A percentile compares a stretch with the other conserved stretches of the same genome.
Conservation (phyloP, 1,139 yeast species). For the Eremothecium gossypii region DNA sequence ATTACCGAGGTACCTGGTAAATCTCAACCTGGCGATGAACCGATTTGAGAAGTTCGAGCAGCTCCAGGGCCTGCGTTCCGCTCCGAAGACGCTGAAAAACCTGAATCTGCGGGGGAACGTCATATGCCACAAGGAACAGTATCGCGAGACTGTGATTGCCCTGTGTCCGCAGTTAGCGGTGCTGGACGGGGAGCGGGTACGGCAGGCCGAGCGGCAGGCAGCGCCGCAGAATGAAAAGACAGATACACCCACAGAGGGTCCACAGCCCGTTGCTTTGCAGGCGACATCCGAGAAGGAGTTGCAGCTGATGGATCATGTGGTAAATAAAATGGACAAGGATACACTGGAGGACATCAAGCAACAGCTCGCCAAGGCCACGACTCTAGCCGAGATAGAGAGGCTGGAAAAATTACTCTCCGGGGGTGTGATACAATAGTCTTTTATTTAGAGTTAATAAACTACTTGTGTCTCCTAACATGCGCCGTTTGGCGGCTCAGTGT, state of each 20-base stretch:
- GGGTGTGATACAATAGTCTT: conserved; percentile 13
- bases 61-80: conserved; percentile 13
- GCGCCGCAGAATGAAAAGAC: conserved; percentile 36
- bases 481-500: conserved; percentile 1
- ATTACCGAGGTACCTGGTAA: conserved; percentile 19
- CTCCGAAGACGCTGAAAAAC: conserved; percentile 28
- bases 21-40: conserved; percentile 21
- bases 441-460: background rate
- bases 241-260: conserved; percentile 24
- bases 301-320: conserved; percentile 28
- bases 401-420: conserved; percentile 42
- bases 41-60: conserved; percentile 17
- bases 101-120: conserved; percentile 57
- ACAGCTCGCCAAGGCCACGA: conserved; percentile 52
- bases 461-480: background rate
- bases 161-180: conserved; percentile 51
- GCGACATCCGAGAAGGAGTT: conserved; percentile 26
- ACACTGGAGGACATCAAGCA: conserved; percentile 38
- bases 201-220: conserved; percentile 41
- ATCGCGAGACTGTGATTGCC: conserved; percentile 54
- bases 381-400: conserved; percentile 63
- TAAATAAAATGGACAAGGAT: conserved; percentile 46
- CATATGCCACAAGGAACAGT: conserved; percentile 42
- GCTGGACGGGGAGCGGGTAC: conserved; percentile 60
- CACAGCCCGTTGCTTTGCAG: conserved; percentile 31